Conservation (phyloP, 352 stramenopile genomes). For the Globisporangium sylvaticum region DNA sequence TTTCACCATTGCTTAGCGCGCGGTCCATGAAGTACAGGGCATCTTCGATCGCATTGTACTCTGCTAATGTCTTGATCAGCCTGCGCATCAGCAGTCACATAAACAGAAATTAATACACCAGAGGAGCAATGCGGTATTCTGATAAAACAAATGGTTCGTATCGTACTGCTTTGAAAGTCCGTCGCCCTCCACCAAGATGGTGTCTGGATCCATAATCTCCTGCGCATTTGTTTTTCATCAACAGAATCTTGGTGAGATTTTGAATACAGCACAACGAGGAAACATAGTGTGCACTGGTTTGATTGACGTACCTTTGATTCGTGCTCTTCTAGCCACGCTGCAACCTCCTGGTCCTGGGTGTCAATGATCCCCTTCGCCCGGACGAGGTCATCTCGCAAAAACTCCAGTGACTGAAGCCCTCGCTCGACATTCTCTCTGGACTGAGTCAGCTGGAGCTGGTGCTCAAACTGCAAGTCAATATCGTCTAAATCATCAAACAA, state of each 20-base stretch:
- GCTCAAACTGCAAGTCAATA: slow-evolving; percentile 85
- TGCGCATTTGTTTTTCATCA: slow-evolving; percentile 11
- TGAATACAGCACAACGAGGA: not conserved
- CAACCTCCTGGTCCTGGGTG: slow-evolving; percentile 54
- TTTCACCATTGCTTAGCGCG: slow-evolving; percentile 82
- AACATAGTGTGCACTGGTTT: not conserved
- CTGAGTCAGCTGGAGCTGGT: slow-evolving; percentile 79
- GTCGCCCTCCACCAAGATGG: slow-evolving; percentile 75
- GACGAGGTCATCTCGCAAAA: slow-evolving; percentile 62
- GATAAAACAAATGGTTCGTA: not conserved
- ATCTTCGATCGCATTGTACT: slow-evolving; percentile 88
- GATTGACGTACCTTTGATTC: slow-evolving; percentile 48
- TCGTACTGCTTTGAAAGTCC: slow-evolving; percentile 78
- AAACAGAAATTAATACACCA: not conserved
- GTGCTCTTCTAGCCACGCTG: slow-evolving; percentile 69
- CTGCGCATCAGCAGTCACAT: slow-evolving; percentile 22
- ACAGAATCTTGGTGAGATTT: not conserved
- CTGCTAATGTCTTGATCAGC: slow-evolving; percentile 73
- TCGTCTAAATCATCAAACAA: slow-evolving; percentile 31
- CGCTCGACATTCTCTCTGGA: slow-evolving; percentile 73
- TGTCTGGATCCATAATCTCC: slow-evolving; percentile 73
- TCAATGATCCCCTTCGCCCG: slow-evolving; percentile 49
- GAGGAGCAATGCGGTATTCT: not conserved
- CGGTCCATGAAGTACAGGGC: slow-evolving; percentile 91
- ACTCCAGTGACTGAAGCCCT: slow-evolving; percentile 69